Base-by-base conservation (phyloP, 73 alveolate genomes). In the Paramecium sexaurelia region DNA sequence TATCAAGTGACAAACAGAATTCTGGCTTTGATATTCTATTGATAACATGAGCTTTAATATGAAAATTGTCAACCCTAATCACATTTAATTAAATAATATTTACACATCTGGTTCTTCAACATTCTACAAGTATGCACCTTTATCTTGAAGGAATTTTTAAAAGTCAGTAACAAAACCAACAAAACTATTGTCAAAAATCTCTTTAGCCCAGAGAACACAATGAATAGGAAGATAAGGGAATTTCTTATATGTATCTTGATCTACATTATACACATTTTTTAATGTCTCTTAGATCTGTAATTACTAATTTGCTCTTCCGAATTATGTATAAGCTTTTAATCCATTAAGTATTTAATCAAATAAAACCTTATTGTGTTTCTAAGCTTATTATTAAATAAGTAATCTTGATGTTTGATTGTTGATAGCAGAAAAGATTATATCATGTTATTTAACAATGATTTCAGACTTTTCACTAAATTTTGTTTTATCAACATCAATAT, bases 161-260 rank as follows among this genome's bases (percentile, higher is more conserved):
- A 78, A 78, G n/a, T 78, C 90, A 19, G 43, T 78, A 7, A 78
- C 90, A 78, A 78, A 78, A 11, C 90, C 90, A 0, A 78, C 55
- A 45, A 78, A 78, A 19, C 75, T 39, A 13, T 78, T 41, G 5
- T 78, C 90, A 78, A 78, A 78, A 0, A 78, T 47, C 13, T 78
- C 90, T 45, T 78, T 78, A 0, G 90, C 90, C 90, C 90, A 78
- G 39, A 78, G 20, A 9, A 78, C 73, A 41, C 75, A 78, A 78
- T 78, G 90, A 10, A 78, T 41, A 19, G 90, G 90, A 20, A 78
- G 55, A 78, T 78, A 78, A 10, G 90, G 90, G 20, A 40, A 78
- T 43, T 78, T 78, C 55, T 78, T 78, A 43, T 78, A 78, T 24
- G 90, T 78, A 8, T 78, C 75, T 15, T 37, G 3, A 78, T 78